Evolutionary conservation across 2,329 filamentous ascomycete genomes (phyloP).

Genomic region (Graphiopsis chlorocephala): DNA sequence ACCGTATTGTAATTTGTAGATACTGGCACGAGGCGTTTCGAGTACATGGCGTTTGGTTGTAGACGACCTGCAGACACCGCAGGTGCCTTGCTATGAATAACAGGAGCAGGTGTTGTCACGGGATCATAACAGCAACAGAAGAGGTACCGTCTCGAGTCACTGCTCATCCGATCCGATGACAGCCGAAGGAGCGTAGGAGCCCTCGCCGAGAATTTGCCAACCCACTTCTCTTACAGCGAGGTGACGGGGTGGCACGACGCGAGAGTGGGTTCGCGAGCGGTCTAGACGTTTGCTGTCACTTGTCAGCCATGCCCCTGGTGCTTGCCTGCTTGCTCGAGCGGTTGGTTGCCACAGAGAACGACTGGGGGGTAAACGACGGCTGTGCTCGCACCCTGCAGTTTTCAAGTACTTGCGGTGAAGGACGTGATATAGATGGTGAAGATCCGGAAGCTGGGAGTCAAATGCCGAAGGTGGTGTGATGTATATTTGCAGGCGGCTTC

Average conservation of each 20-base stretch:
- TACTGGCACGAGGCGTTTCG: not conserved
- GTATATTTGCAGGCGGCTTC: not conserved
- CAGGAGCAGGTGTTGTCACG: not conserved
- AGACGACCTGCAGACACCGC: not conserved
- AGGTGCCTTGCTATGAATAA: not conserved
- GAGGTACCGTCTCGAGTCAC: not conserved
- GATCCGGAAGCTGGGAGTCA: not conserved
- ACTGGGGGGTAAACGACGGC: not conserved
- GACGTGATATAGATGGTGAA: not conserved
- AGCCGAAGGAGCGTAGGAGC: not conserved
- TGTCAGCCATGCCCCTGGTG: not conserved
- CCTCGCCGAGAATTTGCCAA: not conserved
- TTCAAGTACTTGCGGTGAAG: not conserved
- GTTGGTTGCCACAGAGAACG: conserved; percentile 5
- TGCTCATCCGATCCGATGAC: not conserved
- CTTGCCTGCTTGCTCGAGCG: not conserved
- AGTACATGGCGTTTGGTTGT: not conserved
- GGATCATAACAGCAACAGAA: not conserved
- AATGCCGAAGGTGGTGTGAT: conserved; percentile 5
- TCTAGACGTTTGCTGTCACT: conserved; percentile 6
- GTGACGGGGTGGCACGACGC: conserved; percentile 1
- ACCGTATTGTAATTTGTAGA: not conserved
- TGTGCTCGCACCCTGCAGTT: not conserved
- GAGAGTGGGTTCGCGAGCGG: not conserved
- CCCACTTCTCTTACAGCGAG: not conserved